These are phyloP conservation scores for Talaromyces sp. DNA, from an alignment of 2,329 filamentous ascomycete genomes.

Conservation along the genomic window DNA sequence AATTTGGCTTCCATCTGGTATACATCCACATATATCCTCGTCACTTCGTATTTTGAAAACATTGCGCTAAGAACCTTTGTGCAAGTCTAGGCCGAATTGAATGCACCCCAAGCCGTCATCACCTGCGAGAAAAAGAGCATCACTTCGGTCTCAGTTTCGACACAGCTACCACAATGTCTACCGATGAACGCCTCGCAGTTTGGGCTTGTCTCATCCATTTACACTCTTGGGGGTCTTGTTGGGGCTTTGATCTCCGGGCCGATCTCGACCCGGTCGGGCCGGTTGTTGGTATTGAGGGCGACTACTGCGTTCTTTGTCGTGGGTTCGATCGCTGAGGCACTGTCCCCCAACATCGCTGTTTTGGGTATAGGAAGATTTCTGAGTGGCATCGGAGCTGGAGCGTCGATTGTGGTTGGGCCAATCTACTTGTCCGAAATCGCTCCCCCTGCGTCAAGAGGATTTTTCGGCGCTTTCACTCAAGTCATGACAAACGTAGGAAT, in stretches of 20 bases:
- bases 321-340: conserved; percentile 70
- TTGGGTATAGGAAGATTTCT: conserved; percentile 72
- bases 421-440: conserved; percentile 92
- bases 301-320: conserved; percentile 70
- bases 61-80: neutral
- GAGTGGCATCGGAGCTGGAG: conserved; percentile 78
- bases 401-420: conserved; percentile 85
- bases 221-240: conserved; percentile 79
- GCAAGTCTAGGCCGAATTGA: conserved; percentile 71
- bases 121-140: conserved; percentile 67
- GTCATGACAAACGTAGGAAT: conserved; percentile 93
- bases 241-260: conserved; percentile 78
- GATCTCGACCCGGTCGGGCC: conserved; percentile 69
- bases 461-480: conserved; percentile 79
- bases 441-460: conserved; percentile 65
- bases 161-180: conserved; percentile 65
- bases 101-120: conserved; percentile 89
- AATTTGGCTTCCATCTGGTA: conserved; percentile 93
- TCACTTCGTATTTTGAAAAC: too few species aligned
- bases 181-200: conserved; percentile 78
- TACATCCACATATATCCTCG: conserved; percentile 17
- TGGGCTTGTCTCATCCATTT: conserved; percentile 82
- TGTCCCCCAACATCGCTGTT: conserved; percentile 61
- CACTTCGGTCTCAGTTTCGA: conserved; percentile 23
- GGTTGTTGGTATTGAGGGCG: conserved; percentile 69